These are phyloP conservation scores for Harringtonia aguacate DNA, from an alignment of 2,329 filamentous ascomycete species.

Conservation along the genomic window DNA sequence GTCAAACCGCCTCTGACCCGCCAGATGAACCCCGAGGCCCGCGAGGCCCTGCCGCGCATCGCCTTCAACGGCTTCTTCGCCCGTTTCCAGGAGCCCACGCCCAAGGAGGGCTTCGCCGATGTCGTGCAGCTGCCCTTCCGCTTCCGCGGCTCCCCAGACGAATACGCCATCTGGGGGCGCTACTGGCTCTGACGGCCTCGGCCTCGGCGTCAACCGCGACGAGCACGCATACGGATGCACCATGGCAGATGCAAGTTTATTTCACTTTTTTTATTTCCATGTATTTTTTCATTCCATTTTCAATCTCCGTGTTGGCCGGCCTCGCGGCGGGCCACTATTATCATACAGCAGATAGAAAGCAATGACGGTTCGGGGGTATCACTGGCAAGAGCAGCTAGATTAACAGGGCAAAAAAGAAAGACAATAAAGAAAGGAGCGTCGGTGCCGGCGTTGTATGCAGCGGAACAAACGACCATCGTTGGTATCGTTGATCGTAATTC, in stretches of 20 bases:
- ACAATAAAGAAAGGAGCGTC: not conserved
- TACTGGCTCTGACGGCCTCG: constrained; percentile 55
- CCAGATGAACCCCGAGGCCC: constrained; percentile 72
- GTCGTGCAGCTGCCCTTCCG: constrained; percentile 65
- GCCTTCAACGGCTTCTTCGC: constrained; percentile 70
- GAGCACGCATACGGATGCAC: no score
- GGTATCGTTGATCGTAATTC: no score
- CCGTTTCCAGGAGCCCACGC: constrained; percentile 60
- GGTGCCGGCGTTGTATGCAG: no score
- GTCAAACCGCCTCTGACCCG: no score
- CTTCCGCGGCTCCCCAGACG: constrained; percentile 59
- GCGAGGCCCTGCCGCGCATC: constrained; percentile 61
- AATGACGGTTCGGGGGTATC: constrained; percentile 5
- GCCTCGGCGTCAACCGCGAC: not conserved
- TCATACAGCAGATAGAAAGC: not conserved
- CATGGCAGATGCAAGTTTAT: not conserved
- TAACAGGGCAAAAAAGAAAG: not conserved
- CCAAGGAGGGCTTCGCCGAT: constrained; percentile 75
- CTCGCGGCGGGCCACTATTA: not conserved
- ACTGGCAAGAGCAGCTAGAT: constrained; percentile 1
- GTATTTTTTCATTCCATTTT: not conserved
- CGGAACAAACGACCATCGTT: no score
- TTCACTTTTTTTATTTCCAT: not conserved
- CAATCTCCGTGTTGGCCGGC: not conserved
- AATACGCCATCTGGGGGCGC: constrained; percentile 60